Evolutionary conservation across 1,139 yeast genomes (phyloP), one percentile per base, ranked within the genome.

Genomic region (Blastobotrys niveus): DNA sequence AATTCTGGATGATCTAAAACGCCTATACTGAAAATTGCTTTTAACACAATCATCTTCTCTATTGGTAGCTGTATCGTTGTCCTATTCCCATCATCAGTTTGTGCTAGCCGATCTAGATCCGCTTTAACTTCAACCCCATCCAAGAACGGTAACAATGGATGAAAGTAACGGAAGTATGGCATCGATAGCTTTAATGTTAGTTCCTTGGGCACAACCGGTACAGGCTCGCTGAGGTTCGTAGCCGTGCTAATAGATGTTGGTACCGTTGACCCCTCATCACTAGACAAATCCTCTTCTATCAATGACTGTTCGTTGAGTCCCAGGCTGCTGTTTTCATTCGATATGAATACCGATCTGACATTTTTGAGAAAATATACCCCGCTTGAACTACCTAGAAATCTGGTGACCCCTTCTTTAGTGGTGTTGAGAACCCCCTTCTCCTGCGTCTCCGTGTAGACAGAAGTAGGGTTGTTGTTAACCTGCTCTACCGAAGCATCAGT

Each of bases 401-500:
- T 30, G 18, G 48, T 46, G 20, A 38, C 34, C n/a, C 49, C 48
- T 3, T 34, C 40, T n/a, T 42, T 25, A n/a, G 18, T 9, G n/a
- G 44, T 38, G 27, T 38, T 42, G 27, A 48, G 17, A 24, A 39
- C 43, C 12, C 50, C 50, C 24, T 46, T 46, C 26, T 48, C 50
- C 14, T 42, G 48, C 5, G 49, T 47, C 34, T 44, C 43, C 8
- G 17, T 26, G 26, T 29, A 40, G 15, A 19, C 26, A 3, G 22
- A 15, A 7, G 39, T 17, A 4, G 32, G n/a, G n/a, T n/a, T n/a
- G n/a, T n/a, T n/a, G n/a, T n/a, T n/a, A n/a, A n/a, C n/a, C n/a
- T n/a, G n/a, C n/a, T 32, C 35, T 9, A 50, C 12, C 64, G 64
- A 44, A 61, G 57, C 27, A 54, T 46, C 70, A 81, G 24, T 65